Evolutionary conservation across 305 asterid genomes (phyloP).

Genomic region (Euphrasia arctica): DNA sequence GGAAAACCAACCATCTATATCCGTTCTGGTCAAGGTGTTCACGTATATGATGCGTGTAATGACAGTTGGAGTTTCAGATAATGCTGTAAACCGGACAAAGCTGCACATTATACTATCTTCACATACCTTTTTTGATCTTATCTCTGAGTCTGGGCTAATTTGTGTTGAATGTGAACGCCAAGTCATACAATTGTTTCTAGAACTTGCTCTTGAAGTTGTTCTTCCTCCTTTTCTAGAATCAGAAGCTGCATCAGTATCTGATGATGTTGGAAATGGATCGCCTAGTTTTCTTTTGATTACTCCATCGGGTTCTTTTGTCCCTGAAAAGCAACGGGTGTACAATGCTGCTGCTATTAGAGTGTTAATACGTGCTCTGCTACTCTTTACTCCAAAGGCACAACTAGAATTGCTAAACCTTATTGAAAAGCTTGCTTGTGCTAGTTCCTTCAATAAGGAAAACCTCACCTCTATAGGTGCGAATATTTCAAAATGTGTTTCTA

Average conservation of each 20-base stretch:
- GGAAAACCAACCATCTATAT: constrained; percentile 39
- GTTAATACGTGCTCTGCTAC: constrained; percentile 75
- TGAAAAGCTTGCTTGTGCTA: constrained; percentile 84
- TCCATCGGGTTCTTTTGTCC: constrained; percentile 63
- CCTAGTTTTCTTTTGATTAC: constrained; percentile 59
- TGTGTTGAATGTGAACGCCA: constrained; percentile 90
- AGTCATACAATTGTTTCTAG: constrained; percentile 87
- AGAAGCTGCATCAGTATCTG: constrained; percentile 47
- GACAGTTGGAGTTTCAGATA: constrained; percentile 81
- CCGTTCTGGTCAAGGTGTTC: constrained; percentile 63
- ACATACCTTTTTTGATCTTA: constrained; percentile 85
- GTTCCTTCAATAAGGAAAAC: constrained; percentile 89
- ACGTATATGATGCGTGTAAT: constrained; percentile 83
- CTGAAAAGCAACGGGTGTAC: constrained; percentile 76
- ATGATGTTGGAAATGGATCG: constrained; percentile 48
- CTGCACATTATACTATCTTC: constrained; percentile 69
- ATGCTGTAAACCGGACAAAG: constrained; percentile 77
- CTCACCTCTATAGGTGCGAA: constrained; percentile 93
- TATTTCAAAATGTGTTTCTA: constrained; percentile 21
- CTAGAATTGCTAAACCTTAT: constrained; percentile 80
- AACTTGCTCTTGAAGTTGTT: constrained; percentile 89
- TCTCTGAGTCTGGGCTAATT: constrained; percentile 81
- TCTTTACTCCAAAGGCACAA: constrained; percentile 94
- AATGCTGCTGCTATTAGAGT: constrained; percentile 95
- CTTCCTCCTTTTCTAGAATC: constrained; percentile 78